phyloP scores from a whole-genome alignment of 169 alveolate species.

The Sarcocystis neurona region DNA sequence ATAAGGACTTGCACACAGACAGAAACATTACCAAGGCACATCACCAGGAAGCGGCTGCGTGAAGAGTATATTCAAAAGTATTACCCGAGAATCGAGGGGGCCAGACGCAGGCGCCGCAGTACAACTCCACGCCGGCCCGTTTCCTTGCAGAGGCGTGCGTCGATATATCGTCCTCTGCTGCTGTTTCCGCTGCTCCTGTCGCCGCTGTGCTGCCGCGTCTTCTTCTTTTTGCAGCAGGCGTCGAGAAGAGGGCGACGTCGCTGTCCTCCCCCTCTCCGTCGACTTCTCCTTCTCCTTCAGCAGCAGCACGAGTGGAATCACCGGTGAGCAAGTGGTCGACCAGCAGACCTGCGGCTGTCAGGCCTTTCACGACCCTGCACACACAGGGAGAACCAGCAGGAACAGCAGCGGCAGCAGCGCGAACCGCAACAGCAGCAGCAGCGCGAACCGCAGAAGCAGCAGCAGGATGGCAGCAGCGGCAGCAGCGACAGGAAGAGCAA shows the following conservation, averaged over 20 bases:
- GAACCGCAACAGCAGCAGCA: no score
- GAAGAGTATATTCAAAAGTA: no score
- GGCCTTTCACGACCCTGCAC: not conserved
- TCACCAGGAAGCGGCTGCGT: no score
- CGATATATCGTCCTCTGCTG: not conserved
- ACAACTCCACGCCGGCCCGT: slow-evolving; percentile 17
- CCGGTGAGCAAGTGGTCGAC: not conserved
- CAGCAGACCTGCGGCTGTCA: not conserved
- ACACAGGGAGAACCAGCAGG: not conserved
- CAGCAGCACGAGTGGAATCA: not conserved
- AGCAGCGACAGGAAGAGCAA: no score
- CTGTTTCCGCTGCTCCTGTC: not conserved
- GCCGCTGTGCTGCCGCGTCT: not conserved
- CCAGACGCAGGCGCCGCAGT: slow-evolving; percentile 28
- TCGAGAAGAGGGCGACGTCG: not conserved
- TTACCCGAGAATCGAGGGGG: not conserved
- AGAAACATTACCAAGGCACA: no score
- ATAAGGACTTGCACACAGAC: no score
- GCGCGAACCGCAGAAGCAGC: no score
- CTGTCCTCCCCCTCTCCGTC: not conserved
- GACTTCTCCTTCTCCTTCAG: not conserved
- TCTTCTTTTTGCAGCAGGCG: not conserved
- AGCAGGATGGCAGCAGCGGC: no score
- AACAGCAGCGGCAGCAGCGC: no score
- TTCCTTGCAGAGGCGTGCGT: not conserved